These are phyloP conservation scores for Boletus rubropictus DNA, from an alignment of 768 basidiomycete genomes.

Conservation along the genomic window DNA sequence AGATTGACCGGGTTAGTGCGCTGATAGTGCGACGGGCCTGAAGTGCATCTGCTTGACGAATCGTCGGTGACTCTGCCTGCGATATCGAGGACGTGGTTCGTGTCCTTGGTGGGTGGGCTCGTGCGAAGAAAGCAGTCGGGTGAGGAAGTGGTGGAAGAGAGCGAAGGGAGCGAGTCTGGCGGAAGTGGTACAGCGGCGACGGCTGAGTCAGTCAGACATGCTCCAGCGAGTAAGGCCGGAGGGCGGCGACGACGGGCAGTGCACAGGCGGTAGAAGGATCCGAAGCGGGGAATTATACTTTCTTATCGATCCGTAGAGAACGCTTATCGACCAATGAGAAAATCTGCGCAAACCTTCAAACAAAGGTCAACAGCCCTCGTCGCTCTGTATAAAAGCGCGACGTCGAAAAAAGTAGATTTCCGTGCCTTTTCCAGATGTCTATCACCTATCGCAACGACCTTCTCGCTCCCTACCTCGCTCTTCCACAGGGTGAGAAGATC, in stretches of 20 bases:
- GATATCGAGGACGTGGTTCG: conserved; percentile 65
- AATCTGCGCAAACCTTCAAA: conserved; percentile 11
- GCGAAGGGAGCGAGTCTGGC: conserved; percentile 42
- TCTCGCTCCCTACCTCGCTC: conserved; percentile 82
- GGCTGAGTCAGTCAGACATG: conserved; percentile 22
- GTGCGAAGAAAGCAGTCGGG: conserved; percentile 15
- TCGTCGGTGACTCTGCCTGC: conserved; percentile 54
- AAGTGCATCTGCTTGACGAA: conserved; percentile 52
- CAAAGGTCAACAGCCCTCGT: conserved; percentile 21
- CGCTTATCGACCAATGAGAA: conserved; percentile 31
- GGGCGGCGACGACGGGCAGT: conserved; percentile 60
- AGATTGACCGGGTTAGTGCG: conserved; percentile 7
- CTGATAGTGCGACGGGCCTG: conserved; percentile 55
- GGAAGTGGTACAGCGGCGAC: conserved; percentile 37
- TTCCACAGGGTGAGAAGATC: conserved; percentile 86
- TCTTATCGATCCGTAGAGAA: conserved; percentile 2
- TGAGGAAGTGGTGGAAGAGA: conserved; percentile 28
- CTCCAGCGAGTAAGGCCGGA: conserved; percentile 48
- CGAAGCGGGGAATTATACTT: conserved; percentile 18
- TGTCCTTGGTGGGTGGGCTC: conserved; percentile 36
- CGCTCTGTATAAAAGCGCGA: neutral
- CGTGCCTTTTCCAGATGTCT: conserved; percentile 16
- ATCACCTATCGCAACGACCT: conserved; percentile 70
- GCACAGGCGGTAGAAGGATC: conserved; percentile 36
- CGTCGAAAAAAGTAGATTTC: neutral